A percentile compares a stretch with the other conserved stretches of the same genome.
These are phyloP conservation scores for Ailanthus altissimus DNA, from an alignment of 345 rosid genomes.

Conservation along the genomic window DNA sequence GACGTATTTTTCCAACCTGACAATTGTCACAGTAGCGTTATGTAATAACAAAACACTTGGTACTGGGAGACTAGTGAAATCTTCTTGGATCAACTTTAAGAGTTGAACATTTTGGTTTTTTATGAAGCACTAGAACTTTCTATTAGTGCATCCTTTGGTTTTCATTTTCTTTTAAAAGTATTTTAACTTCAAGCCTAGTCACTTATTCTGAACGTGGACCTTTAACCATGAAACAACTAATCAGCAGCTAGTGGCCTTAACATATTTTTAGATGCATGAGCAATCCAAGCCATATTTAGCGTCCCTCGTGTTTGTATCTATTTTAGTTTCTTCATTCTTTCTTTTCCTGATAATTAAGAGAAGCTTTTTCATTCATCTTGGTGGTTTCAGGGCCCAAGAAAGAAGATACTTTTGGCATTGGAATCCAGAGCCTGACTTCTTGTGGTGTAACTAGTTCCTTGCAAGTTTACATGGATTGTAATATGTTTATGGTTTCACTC, in stretches of 20 bases:
- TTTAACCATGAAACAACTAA: not conserved
- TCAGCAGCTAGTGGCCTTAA: not conserved
- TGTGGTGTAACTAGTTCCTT: slow-evolving; percentile 10
- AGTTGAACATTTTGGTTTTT: not conserved
- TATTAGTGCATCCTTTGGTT: not conserved
- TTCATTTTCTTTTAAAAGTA: not conserved
- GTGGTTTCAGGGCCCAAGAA: slow-evolving; percentile 86
- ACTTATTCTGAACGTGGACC: not conserved
- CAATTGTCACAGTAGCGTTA: not conserved
- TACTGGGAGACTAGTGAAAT: not conserved
- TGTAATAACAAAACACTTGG: not conserved
- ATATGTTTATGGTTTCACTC: slow-evolving; percentile 22
- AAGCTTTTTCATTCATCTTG: slow-evolving; percentile 19
- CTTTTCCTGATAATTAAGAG: not conserved
- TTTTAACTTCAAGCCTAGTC: not conserved
- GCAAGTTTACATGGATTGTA: slow-evolving; percentile 11
- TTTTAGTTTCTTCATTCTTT: not conserved
- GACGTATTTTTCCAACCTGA: not conserved
- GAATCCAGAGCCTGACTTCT: slow-evolving; percentile 58
- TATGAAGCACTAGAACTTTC: not conserved
- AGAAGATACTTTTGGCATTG: slow-evolving; percentile 87
- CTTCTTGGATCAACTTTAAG: not conserved
- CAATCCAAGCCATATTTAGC: not conserved
- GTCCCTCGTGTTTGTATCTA: not conserved
- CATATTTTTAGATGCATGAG: not conserved